These are phyloP conservation scores for Leptomonas seymouri DNA, from an alignment of 208 protist species.

Conservation along the genomic window DNA sequence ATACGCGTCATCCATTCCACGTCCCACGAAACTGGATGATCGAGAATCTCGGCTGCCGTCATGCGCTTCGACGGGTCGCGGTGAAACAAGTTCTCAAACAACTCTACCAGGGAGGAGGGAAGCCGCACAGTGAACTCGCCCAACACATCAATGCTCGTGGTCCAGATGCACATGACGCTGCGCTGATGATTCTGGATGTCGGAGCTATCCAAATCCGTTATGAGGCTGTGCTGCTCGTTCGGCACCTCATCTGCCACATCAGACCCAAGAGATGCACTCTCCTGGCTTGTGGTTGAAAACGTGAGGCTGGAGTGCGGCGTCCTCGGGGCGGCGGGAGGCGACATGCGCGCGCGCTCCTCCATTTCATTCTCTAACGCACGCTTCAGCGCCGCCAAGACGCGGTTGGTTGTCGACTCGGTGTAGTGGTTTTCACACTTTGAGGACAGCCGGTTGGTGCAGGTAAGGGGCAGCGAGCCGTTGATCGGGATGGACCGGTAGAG, in stretches of 20 bases:
- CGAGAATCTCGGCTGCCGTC: constrained; percentile 68
- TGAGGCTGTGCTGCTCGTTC: constrained; percentile 14
- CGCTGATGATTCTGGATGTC: constrained; percentile 22
- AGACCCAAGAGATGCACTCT: constrained; percentile 1
- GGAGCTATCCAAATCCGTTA: constrained; percentile 7
- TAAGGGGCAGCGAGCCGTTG: constrained; percentile 55
- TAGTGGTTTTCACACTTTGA: constrained; percentile 50
- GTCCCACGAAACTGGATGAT: constrained; percentile 81
- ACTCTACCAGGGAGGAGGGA: constrained; percentile 65
- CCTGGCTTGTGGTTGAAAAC: constrained; percentile 3
- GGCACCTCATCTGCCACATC: constrained; percentile 5
- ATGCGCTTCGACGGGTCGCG: constrained; percentile 73
- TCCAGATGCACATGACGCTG: constrained; percentile 49
- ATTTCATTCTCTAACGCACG: constrained; percentile 30
- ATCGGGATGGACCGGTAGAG: constrained; percentile 56
- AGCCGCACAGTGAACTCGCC: constrained; percentile 43
- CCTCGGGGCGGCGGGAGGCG: not conserved
- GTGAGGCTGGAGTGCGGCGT: not conserved
- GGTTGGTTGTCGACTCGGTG: constrained; percentile 34
- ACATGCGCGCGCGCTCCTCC: constrained; percentile 27
- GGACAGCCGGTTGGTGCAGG: constrained; percentile 47
- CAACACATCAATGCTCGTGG: constrained; percentile 41
- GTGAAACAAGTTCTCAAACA: constrained; percentile 70
- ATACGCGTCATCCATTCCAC: constrained; percentile 77
- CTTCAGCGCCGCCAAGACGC: constrained; percentile 55